Evolutionary conservation across 495 filamentous ascomycete species (phyloP).

Genomic region (Aspergillus incahuasiensis): DNA sequence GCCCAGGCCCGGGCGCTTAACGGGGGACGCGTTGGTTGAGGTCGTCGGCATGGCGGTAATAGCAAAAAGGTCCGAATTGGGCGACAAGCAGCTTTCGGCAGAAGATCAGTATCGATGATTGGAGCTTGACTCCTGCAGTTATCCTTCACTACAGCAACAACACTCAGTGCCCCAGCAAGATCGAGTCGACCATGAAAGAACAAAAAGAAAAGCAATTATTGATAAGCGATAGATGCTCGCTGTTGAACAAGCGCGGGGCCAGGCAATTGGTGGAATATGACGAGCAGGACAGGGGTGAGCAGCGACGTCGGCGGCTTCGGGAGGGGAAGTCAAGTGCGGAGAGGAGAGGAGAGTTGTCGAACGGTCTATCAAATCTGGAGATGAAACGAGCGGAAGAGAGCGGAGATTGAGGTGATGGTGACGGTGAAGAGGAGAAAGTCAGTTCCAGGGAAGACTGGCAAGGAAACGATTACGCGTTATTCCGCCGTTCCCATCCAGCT

Average conservation of each 20-base stretch:
- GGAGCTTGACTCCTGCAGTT: conserved; percentile 9
- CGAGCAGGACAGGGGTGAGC: neutral
- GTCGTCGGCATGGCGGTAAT: conserved; percentile 35
- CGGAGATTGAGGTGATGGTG: conserved; percentile 1
- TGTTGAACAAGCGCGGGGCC: conserved; percentile 8
- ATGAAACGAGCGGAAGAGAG: neutral
- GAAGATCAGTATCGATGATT: conserved; percentile 12
- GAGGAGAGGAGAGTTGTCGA: conserved; percentile 1
- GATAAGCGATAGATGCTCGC: conserved; percentile 3
- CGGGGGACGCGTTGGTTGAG: conserved; percentile 39
- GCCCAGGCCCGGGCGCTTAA: conserved; percentile 45
- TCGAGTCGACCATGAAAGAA: conserved; percentile 1
- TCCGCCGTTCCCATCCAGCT: conserved; percentile 5
- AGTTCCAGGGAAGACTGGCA: conserved; percentile 5
- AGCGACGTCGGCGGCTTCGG: neutral
- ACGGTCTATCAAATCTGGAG: neutral
- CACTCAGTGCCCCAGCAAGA: conserved; percentile 11
- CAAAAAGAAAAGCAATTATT: conserved; percentile 13
- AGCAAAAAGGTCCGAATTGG: conserved; percentile 15
- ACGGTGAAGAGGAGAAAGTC: neutral
- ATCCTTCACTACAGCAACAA: conserved; percentile 2
- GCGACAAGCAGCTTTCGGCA: conserved; percentile 20
- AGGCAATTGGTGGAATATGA: conserved; percentile 15
- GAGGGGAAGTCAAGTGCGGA: neutral
- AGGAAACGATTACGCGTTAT: conserved; percentile 1